phyloP scores from a whole-genome alignment of 140 eudicot species.

The Stevia rebaudiana region DNA sequence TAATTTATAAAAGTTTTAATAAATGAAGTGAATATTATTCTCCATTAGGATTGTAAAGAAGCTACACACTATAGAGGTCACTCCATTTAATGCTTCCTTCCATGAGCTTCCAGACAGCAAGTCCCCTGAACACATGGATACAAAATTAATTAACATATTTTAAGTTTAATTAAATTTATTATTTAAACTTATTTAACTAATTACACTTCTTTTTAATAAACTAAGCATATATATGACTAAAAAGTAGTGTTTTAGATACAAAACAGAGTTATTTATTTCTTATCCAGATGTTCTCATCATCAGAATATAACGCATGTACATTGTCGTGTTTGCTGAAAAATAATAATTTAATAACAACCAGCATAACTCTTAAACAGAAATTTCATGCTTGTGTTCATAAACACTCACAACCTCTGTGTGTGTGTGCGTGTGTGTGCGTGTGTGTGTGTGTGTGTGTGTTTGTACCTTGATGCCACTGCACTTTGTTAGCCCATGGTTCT shows the following conservation, averaged over 20 bases:
- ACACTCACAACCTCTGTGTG: no score
- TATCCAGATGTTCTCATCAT: neutral
- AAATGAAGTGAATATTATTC: neutral
- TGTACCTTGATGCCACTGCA: slow-evolving; percentile 74
- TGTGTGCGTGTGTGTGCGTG: no score
- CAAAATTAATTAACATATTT: slow-evolving; percentile 1
- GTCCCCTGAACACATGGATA: slow-evolving; percentile 43
- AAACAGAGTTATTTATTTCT: no score
- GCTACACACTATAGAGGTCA: slow-evolving; percentile 71
- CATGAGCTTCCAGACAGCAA: slow-evolving; percentile 63
- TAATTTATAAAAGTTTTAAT: neutral
- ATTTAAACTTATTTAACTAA: neutral
- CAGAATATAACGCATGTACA: neutral
- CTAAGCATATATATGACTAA: neutral
- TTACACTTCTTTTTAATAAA: neutral
- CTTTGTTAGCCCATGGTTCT: slow-evolving; percentile 67
- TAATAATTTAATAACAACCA: neutral
- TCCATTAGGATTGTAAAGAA: neutral
- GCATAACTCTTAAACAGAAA: neutral
- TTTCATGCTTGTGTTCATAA: no score
- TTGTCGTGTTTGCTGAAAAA: neutral
- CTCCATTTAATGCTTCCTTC: slow-evolving; percentile 82
- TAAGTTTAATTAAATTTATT: neutral
- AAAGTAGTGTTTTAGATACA: no score
- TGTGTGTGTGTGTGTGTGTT: no score